These are phyloP conservation scores for Rubroboletus pulcherrimus DNA, from an alignment of 768 basidiomycete species.

Conservation along the genomic window DNA sequence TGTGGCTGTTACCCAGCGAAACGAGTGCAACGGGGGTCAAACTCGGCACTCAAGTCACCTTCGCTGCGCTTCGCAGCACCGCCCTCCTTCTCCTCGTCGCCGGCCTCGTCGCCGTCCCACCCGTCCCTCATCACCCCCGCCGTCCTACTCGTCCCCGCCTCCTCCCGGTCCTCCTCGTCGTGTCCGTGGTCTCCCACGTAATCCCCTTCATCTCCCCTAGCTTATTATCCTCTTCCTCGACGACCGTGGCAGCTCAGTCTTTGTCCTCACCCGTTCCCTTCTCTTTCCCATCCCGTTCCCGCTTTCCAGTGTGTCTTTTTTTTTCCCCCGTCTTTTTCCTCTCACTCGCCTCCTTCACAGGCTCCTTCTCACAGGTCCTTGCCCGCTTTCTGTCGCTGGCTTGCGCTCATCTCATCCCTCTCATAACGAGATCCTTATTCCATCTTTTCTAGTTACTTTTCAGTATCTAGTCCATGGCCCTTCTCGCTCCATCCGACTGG, in stretches of 20 bases:
- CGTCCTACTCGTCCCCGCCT: background rate
- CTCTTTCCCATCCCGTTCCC: background rate
- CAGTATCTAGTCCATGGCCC: conserved; percentile 55
- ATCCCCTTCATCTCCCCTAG: too few species aligned
- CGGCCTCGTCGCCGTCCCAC: background rate
- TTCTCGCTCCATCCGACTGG: conserved; percentile 78
- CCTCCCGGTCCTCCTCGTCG: background rate
- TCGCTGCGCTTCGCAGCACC: background rate
- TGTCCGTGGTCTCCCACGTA: background rate
- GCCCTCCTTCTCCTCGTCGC: background rate
- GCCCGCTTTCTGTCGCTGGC: background rate
- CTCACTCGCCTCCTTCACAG: background rate
- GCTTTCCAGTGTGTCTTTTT: background rate
- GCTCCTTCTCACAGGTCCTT: background rate
- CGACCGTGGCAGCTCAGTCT: conserved; percentile 1
- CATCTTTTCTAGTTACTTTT: background rate
- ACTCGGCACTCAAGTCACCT: background rate
- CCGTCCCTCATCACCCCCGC: background rate
- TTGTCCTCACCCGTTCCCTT: conserved; percentile 2
- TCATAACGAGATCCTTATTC: conserved; percentile 10
- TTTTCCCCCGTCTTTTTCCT: too few species aligned
- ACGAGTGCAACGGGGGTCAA: conserved; percentile 5
- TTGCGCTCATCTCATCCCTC: background rate
- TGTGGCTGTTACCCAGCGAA: conserved; percentile 13
- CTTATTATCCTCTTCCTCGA: background rate